Evolutionary conservation across 768 basidiomycete species (phyloP), one percentile per base, ranked within the genome.

Genomic region (Boletus tomentosulus): DNA sequence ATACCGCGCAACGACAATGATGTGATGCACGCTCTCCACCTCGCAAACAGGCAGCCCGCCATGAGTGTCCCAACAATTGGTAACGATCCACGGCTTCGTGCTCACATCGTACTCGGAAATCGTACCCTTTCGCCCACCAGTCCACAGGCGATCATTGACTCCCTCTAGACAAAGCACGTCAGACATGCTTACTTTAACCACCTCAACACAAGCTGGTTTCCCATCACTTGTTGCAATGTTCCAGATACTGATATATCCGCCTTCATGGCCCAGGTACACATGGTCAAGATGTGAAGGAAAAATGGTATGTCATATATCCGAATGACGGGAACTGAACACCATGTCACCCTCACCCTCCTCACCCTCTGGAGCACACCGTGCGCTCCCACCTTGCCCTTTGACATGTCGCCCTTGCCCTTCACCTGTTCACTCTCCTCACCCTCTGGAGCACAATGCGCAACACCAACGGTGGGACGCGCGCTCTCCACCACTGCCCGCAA

Each of bases 181-280:
- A 43, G 87, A 92, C 30, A 80, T 74, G 6, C 87, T 83, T 46
- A 97, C 83, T 71, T 89, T 92, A 63, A 92, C 74, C 25, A 89
- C 86, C 57, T 89, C 87, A 13, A 82, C 62, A 64, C 90, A 96
- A 8, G 65, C 66, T 1, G 88, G 87, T 42, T 77, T 73, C 38
- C 80, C 82, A 55, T 82, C 84, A 3, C 71, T 73, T 0, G 78
- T 76, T 2, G 75, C 73, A 10, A 82, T 57, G 24, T 71, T 61
- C 94, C 97, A 99, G n/a, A 95, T 74, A 2, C 86, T 87, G 57
- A 98, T 77, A 63, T 79, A 85, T 0, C 96, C 96, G 39, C 89
- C 93, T 68, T 98, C 95, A 62, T 99, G 96, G 0, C 89, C 93
- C 33, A 99, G 74, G 62, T 86, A 97, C 37, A 91, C 87, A 27